A percentile compares a stretch with the other conserved stretches of the same genome.
phyloP scores from a whole-genome alignment of 495 filamentous ascomycete genomes.

The Penicillium lagena region DNA sequence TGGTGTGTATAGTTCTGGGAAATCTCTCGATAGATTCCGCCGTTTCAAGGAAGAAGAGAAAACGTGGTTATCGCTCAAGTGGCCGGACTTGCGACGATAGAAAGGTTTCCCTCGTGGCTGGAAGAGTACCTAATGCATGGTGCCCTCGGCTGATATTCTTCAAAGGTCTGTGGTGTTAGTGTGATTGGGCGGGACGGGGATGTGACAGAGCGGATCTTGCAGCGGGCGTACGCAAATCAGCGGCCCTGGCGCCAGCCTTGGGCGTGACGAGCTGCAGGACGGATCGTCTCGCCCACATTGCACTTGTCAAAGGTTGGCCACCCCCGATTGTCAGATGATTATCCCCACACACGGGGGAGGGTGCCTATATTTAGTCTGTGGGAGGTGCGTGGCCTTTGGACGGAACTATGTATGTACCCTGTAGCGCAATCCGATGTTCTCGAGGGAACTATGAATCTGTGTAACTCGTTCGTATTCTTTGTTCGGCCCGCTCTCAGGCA shows the following conservation, averaged over 20 bases:
- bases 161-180: slow-evolving; percentile 3
- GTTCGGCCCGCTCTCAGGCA: too few relatives aligned
- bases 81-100: not conserved
- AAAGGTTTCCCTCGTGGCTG: not conserved
- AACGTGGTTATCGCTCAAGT: too few relatives aligned
- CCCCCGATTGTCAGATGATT: too few relatives aligned
- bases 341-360: too few relatives aligned
- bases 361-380: too few relatives aligned
- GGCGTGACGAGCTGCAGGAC: slow-evolving; percentile 23
- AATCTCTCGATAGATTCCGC: slow-evolving; percentile 15
- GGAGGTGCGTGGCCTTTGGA: too few relatives aligned
- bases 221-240: slow-evolving; percentile 16
- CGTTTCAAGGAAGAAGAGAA: not conserved
- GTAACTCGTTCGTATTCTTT: too few relatives aligned
- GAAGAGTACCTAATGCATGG: not conserved
- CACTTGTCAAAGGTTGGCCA: slow-evolving; percentile 1
- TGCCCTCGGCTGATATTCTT: slow-evolving; percentile 9
- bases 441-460: too few relatives aligned
- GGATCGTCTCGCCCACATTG: slow-evolving; percentile 11
- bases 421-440: too few relatives aligned
- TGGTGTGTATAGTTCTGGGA: slow-evolving; percentile 1
- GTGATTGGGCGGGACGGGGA: slow-evolving; percentile 16
- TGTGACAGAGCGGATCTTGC: slow-evolving; percentile 20
- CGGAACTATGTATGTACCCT: too few relatives aligned
- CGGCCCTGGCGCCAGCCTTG: slow-evolving; percentile 3